Evolutionary conservation across 176 grass and related monocot genomes (phyloP), one percentile per base, ranked within the genome.

Genomic region (Hsuehochloa calcarea): DNA sequence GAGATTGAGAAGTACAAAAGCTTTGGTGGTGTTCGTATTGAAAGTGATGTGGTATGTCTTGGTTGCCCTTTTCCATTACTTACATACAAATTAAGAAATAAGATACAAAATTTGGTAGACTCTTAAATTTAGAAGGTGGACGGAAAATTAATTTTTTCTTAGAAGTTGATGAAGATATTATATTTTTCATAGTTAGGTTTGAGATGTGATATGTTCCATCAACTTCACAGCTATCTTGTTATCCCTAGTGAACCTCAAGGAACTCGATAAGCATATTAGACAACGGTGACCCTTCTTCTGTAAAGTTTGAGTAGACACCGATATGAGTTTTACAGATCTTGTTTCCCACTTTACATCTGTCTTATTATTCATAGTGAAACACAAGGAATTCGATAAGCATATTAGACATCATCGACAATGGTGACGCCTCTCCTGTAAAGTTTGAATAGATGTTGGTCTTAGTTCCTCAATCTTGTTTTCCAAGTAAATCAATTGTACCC

Each of bases 1-100:
- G 88, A 93, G 75, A 47, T 98, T 52, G 85, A 87, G 43, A 95
- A 89, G 49, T 90, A 83, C 41, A 92, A 87, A 84, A 93, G 49
- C n/a, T 98, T 95, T 75, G 96, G 96, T 73, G 96, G 96, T 77
- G 89, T 98, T 80, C 88, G 91, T 40, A 98, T 98, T 75, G 96
- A 95, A 95, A 98, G 96, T 85, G 83, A 93, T 87, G 83, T 98
- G 93, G 93, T 98, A 95, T 89, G 91, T 75, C 51, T 75, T 62
- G 0, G 56, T 90, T 75, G 23, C 61, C 29, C 68, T 70, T 59
- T 60, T 50, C 25, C 2, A 0, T 37, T 65, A 56, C 34, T 10
- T 66, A 55, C 27, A 40, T 65, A 84, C 27, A 35, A 51, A 45
- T 51, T 65, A 13, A 54, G 12, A 55, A 68, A 59, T 59, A 14